Conservation (phyloP, 495 filamentous ascomycete genomes). For the Hyaloscypha bicolor region DNA sequence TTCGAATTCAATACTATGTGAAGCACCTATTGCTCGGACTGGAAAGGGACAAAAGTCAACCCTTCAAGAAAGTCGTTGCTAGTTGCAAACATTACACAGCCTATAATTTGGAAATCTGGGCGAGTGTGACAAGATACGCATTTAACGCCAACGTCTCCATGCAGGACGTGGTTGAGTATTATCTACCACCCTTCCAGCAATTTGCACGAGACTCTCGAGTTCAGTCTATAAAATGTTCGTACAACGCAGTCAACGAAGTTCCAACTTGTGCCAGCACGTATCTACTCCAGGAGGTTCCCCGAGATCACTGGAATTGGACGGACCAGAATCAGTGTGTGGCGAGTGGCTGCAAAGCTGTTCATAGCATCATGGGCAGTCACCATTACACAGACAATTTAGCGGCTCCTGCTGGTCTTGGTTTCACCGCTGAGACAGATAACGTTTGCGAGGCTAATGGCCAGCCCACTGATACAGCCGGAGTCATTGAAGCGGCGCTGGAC, state of each 20-base stretch:
- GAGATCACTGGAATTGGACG: slow-evolving; percentile 53
- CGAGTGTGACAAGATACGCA: slow-evolving; percentile 43
- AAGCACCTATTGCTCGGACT: slow-evolving; percentile 61
- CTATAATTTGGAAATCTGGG: slow-evolving; percentile 61
- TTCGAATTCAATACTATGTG: slow-evolving; percentile 56
- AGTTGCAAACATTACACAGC: slow-evolving; percentile 66
- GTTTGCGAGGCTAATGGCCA: slow-evolving; percentile 38
- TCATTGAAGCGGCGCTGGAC: slow-evolving; percentile 50
- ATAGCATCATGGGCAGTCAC: slow-evolving; percentile 56
- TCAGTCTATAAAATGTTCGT: slow-evolving; percentile 58
- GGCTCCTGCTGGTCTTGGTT: slow-evolving; percentile 50
- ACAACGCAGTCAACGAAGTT: slow-evolving; percentile 61
- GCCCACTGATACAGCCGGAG: slow-evolving; percentile 35
- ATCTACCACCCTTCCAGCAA: slow-evolving; percentile 47
- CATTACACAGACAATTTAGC: slow-evolving; percentile 48
- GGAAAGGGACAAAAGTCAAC: slow-evolving; percentile 50
- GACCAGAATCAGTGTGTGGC: slow-evolving; percentile 38
- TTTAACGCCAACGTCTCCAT: slow-evolving; percentile 56
- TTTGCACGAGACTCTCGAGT: slow-evolving; percentile 56
- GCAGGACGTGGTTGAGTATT: slow-evolving; percentile 59
- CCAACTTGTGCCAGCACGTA: slow-evolving; percentile 57
- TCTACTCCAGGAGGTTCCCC: slow-evolving; percentile 56
- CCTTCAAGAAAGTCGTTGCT: slow-evolving; percentile 51
- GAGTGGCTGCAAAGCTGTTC: slow-evolving; percentile 57
- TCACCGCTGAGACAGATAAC: slow-evolving; percentile 54